Percentiles rank a stretch among this genome's conserved stretches.
Evolutionary conservation across 2,329 filamentous ascomycete species (phyloP).

Genomic region (Hypoxylon sp.): DNA sequence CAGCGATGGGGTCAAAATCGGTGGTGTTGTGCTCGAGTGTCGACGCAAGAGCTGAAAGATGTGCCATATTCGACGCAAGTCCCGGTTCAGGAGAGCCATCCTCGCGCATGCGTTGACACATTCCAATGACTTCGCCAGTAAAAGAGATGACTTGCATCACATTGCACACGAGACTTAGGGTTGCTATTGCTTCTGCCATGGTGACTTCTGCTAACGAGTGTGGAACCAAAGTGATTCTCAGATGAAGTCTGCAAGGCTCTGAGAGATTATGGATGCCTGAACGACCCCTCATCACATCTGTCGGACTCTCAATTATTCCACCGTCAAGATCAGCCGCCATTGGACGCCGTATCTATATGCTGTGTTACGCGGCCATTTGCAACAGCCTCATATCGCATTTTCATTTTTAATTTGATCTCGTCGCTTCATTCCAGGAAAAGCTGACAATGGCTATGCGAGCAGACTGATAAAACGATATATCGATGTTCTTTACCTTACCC

Average conservation of each 20-base stretch:
- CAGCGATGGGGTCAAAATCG: conserved; percentile 12
- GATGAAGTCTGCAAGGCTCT: conserved; percentile 4
- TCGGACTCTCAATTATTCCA: neutral
- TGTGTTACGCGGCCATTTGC: neutral
- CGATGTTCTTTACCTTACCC: too few relatives aligned
- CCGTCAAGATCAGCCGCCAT: neutral
- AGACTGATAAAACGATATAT: too few relatives aligned
- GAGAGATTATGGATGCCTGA: neutral
- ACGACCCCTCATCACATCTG: too few relatives aligned
- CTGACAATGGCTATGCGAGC: too few relatives aligned
- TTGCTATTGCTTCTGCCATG: conserved; percentile 39
- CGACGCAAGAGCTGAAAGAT: conserved; percentile 8
- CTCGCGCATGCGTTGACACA: conserved; percentile 9
- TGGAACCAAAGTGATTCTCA: neutral
- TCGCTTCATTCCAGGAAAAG: too few relatives aligned
- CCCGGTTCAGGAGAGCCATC: conserved; percentile 23
- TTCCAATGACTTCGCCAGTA: conserved; percentile 17
- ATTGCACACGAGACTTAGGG: conserved; percentile 36
- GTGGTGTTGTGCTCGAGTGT: conserved; percentile 2
- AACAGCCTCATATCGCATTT: too few relatives aligned
- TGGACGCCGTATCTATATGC: neutral
- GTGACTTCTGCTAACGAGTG: neutral
- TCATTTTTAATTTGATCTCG: too few relatives aligned
- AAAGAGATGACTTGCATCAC: conserved; percentile 40
- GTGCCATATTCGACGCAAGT: conserved; percentile 10